Evolutionary conservation across 768 basidiomycete species (phyloP), one percentile per base, ranked within the genome.

Genomic region (Rhodotorula toruloides): DNA sequence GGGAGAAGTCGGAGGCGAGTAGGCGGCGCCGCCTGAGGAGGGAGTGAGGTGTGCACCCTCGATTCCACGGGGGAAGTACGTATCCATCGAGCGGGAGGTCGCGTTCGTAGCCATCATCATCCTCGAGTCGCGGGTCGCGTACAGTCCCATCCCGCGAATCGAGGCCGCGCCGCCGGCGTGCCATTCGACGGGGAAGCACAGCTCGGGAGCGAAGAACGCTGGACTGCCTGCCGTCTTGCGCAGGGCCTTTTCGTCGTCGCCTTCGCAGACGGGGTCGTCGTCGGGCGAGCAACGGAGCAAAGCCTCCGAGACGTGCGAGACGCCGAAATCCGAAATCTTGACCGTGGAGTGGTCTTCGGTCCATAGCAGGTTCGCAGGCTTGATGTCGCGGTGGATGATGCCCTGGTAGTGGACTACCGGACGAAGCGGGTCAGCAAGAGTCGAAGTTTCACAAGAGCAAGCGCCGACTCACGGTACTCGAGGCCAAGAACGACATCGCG

Each of bases 371-470:
- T 99, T 99, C 52, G 92, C 90, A 34, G 96, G 96, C 76, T 99
- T 99, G 81, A 99, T 98, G 79, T 99, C 96, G 63, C 96, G 90
- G 79, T 99, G 96, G 55, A 99, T 97, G 77, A 99, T 98, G 31
- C 94, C 96, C 76, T 98, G 92, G 74, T 88, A 85, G 76, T 99
- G 96, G 3, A 99, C 94, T 98, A 75, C n/a, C 22, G 39, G 48
- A 27, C 36, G 60, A 34, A 34, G 39, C 67, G 42, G 66, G 73
- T 61, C 48, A 58, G 64, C 47, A 6, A 2, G 34, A 22, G 7
- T 12, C 40, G 57, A 27, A 22, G n/a, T 43, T 58, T 39, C 36
- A n/a, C 25, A 61, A 42, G 46, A 37, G 31, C 48, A 47, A 37
- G 63, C 47, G 17, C 19, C 27, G 29, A 84, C 94, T 74, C 74